Percentiles rank a stretch among this genome's conserved stretches.
Evolutionary conservation across 345 rosid genomes (phyloP).

Genomic region (Luvunga scandens): DNA sequence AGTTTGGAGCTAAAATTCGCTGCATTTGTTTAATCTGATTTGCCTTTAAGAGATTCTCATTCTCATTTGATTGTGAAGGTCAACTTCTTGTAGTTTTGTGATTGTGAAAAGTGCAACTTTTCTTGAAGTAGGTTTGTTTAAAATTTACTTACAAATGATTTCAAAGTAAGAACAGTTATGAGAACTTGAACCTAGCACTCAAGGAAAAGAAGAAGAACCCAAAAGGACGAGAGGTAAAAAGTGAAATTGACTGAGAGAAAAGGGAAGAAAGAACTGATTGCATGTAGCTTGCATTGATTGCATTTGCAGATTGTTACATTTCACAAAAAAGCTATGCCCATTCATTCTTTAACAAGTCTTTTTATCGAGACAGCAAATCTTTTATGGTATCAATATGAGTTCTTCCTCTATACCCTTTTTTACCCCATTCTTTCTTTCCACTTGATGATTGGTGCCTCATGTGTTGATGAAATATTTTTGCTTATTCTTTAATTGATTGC

Average conservation of each 20-base stretch:
- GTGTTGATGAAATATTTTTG: neutral
- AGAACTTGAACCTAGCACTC: no score
- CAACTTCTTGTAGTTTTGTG: neutral
- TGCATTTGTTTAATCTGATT: neutral
- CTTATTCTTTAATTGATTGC: neutral
- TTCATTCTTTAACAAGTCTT: neutral
- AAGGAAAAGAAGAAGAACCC: no score
- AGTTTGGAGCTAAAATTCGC: neutral
- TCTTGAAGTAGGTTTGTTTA: no score
- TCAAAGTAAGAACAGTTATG: no score
- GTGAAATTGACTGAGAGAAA: neutral
- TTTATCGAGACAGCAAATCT: neutral
- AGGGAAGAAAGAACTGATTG: neutral
- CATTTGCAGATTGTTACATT: neutral
- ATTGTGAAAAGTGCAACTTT: neutral
- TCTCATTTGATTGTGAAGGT: neutral
- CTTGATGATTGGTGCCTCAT: neutral
- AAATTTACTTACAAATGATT: no score
- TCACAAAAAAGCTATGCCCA: neutral
- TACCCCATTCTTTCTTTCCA: neutral
- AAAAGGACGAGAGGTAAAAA: no score
- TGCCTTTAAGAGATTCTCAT: neutral
- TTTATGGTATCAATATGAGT: neutral
- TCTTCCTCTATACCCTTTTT: neutral
- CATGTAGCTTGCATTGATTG: neutral